Percentiles rank a stretch among this genome's conserved stretches.
Conservation (phyloP, 2,329 filamentous ascomycete genomes). For the Purpureocillium lavendulum region DNA sequence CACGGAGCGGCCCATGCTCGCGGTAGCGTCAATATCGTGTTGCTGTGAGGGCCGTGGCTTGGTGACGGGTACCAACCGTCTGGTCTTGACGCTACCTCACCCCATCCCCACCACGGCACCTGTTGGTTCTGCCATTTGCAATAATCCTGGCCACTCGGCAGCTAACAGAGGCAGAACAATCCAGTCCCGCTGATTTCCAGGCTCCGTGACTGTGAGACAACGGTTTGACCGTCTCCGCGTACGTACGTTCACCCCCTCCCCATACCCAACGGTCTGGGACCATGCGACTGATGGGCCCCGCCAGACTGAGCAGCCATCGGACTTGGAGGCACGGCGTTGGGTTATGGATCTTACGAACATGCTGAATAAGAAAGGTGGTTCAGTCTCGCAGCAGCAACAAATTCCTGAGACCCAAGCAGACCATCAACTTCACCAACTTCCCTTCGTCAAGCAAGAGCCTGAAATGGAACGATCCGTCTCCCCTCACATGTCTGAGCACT, state of each 20-base stretch:
- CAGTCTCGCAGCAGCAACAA: slow-evolving; percentile 20
- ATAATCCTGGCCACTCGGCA: not conserved
- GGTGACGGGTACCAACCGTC: not conserved
- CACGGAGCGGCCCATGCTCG: slow-evolving; percentile 3
- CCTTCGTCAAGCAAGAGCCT: slow-evolving; percentile 26
- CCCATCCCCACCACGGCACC: not conserved
- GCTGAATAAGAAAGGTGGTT: slow-evolving; percentile 39
- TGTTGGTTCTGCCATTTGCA: slow-evolving; percentile 1
- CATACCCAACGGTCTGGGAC: not conserved
- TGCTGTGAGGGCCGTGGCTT: not conserved
- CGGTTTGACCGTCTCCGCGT: slow-evolving; percentile 8
- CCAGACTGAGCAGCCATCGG: slow-evolving; percentile 26
- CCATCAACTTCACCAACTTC: slow-evolving; percentile 20
- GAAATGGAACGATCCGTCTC: slow-evolving; percentile 47
- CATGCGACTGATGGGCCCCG: slow-evolving; percentile 6
- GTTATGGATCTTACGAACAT: slow-evolving; percentile 46
- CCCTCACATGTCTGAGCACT: slow-evolving; percentile 52
- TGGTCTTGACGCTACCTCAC: slow-evolving; percentile 1
- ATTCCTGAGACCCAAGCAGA: slow-evolving; percentile 22
- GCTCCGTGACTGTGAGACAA: slow-evolving; percentile 15
- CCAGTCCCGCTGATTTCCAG: slow-evolving; percentile 1
- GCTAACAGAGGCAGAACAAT: slow-evolving; percentile 2
- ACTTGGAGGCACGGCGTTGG: slow-evolving; percentile 35
- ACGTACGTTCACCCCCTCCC: not conserved
- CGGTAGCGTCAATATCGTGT: slow-evolving; percentile 3